A percentile compares a stretch with the other conserved stretches of the same genome.
Conservation (phyloP, 2,329 filamentous ascomycete genomes). For the Penicillium sp. region DNA sequence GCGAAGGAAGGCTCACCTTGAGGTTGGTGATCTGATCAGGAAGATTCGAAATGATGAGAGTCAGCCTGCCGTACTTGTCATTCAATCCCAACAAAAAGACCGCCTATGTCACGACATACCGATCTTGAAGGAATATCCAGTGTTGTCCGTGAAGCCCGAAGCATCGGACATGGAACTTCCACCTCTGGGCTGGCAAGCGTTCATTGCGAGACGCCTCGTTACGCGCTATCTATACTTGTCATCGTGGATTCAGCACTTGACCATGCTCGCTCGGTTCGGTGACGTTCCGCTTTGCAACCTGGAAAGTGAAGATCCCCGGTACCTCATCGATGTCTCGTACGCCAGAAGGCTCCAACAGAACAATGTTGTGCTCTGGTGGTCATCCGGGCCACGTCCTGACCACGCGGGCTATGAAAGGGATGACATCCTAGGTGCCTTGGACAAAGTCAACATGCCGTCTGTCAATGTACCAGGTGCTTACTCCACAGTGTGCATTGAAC, state of each 20-base stretch:
- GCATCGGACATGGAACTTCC: slow-evolving; percentile 81
- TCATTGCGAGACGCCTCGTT: slow-evolving; percentile 80
- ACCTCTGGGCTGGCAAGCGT: slow-evolving; percentile 88
- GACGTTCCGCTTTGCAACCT: slow-evolving; percentile 94
- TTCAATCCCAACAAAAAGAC: slow-evolving; percentile 83
- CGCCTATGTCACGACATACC: slow-evolving; percentile 82
- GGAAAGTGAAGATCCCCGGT: slow-evolving; percentile 88
- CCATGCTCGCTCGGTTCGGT: slow-evolving; percentile 83
- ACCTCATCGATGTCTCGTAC: slow-evolving; percentile 94
- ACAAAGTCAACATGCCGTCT: slow-evolving; percentile 85
- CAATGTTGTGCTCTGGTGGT: slow-evolving; percentile 97
- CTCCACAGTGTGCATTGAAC: slow-evolving; percentile 91
- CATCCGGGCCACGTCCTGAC: slow-evolving; percentile 77
- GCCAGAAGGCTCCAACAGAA: slow-evolving; percentile 85
- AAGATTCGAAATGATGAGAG: slow-evolving; percentile 84
- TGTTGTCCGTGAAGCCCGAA: slow-evolving; percentile 77
- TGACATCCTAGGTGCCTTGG: slow-evolving; percentile 76
- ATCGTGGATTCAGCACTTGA: slow-evolving; percentile 84
- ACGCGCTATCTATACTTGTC: slow-evolving; percentile 90
- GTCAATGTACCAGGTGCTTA: slow-evolving; percentile 93
- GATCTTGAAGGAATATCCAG: slow-evolving; percentile 76
- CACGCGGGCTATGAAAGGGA: slow-evolving; percentile 96
- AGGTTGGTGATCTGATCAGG: slow-evolving; percentile 83
- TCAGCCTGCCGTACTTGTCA: slow-evolving; percentile 75
- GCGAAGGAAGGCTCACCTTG: slow-evolving; percentile 80